Base-by-base conservation (phyloP, 2,329 filamentous ascomycete genomes). In the Pseudogymnoascus sp. region DNA sequence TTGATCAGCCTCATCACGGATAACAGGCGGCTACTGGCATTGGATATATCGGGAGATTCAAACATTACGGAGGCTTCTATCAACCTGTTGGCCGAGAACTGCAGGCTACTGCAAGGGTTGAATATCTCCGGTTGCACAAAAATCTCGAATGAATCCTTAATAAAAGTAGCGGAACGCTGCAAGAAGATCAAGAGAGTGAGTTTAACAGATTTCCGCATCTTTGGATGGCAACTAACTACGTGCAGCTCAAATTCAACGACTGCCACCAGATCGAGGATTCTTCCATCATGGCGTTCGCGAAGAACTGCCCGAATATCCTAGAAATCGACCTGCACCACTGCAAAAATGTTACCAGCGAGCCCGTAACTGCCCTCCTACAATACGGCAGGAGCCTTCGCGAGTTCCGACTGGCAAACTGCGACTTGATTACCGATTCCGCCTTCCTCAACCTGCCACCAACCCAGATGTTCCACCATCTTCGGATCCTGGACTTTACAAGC, bases 251-350 rank as follows among this genome's bases (percentile, higher is more conserved):
- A 83, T 83, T 99, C 65, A 99, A 97, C 75, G 90, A 93, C 63
- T 96, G 95, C 73, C 76, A 78, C n/a, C 89, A 96, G 75, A 79
- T 97, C 35, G 91, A 89, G 40, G 91, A 97, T 72, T 81, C 83
- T 59, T 88, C 92, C 5, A 88, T 97, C 66, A 80, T 90, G 63
- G 90, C 92, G 3, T 96, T 99, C 72, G 93, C 95, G 5, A 81
- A 87, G 52, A 85, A 96, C 75, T 97, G 93, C 73, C 90, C 88
- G 11, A 93, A 96, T 68, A 92, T 99, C 33, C 87, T 99, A 65
- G 95, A 99, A 75, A 96, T 99, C 65, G 95, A 99, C 73, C 83
- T 99, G 12, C 90, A 96, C 69, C 89, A 91, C 69, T 96, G 95
- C 78, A 82, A 80, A 62, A 82, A 87, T 52, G 86, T 99, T 67